A percentile compares a stretch with the other conserved stretches of the same genome.
Conservation (phyloP, 2,329 filamentous ascomycete species). For the Fusarium pininemorale region DNA sequence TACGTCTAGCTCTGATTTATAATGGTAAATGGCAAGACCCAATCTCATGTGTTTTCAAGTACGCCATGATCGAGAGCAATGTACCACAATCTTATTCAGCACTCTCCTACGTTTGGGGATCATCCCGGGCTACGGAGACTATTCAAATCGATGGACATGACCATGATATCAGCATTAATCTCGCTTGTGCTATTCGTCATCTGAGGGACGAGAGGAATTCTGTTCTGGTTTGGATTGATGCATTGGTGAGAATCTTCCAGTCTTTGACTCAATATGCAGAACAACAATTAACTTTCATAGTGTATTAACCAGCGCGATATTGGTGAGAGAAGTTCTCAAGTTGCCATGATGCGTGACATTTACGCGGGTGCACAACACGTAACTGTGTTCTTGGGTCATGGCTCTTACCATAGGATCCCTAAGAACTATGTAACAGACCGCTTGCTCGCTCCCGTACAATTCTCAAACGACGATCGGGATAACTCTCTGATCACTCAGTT, state of each 20-base stretch:
- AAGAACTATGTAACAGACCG: not conserved
- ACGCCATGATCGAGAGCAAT: not conserved
- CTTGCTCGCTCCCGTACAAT: not conserved
- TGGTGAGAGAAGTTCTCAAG: not conserved
- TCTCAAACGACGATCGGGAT: not conserved
- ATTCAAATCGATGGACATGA: not conserved
- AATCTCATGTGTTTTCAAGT: not conserved
- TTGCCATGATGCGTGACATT: not conserved
- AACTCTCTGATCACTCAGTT: not conserved
- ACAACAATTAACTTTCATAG: not conserved
- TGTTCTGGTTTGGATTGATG: not conserved
- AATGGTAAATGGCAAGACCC: not conserved
- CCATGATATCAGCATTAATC: not conserved
- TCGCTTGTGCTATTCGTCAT: not conserved
- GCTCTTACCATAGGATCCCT: not conserved
- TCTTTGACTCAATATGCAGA: accelerated
- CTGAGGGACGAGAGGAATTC: not conserved
- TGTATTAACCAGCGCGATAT: not conserved
- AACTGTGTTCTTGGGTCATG: not conserved
- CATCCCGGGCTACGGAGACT: not conserved
- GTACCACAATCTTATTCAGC: not conserved
- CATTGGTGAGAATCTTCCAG: not conserved
- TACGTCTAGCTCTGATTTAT: not conserved
- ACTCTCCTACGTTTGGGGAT: not conserved
- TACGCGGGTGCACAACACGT: not conserved